Conservation (phyloP, 306 rosid genomes). For the Pachyrhizus erosus region DNA sequence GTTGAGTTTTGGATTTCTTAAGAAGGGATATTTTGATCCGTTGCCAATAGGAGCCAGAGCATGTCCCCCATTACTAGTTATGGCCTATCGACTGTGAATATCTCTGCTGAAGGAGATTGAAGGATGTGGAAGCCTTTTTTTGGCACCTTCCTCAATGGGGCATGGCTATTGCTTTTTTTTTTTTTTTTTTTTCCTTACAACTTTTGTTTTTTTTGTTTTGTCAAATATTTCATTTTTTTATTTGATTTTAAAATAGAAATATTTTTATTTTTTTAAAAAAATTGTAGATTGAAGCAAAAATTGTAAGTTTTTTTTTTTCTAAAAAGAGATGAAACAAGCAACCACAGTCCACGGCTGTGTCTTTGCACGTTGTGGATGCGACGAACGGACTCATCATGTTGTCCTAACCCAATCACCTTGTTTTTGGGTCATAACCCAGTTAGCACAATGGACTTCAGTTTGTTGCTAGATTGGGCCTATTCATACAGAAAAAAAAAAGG, state of each 20-base stretch:
- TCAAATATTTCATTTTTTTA: no score
- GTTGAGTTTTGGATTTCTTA: constrained; percentile 48
- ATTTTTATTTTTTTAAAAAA: no score
- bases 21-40: constrained; percentile 45
- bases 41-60: constrained; percentile 37
- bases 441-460: neutral
- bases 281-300: no score
- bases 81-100: constrained; percentile 54
- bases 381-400: neutral
- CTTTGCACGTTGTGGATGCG: constrained; percentile 21
- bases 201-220: no score
- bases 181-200: no score
- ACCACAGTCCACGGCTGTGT: neutral
- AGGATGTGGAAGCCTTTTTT: neutral
- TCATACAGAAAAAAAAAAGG: neutral
- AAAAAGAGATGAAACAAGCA: no score
- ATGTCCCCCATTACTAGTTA: constrained; percentile 17
- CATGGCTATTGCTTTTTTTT: neutral
- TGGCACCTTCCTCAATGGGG: neutral
- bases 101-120: constrained; percentile 33
- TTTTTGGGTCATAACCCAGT: neutral
- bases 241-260: neutral
- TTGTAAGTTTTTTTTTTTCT: no score
- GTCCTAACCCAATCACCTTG: neutral
- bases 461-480: neutral